Base-by-base conservation (phyloP, 495 filamentous ascomycete species). In the Neurospora tetraspora region DNA sequence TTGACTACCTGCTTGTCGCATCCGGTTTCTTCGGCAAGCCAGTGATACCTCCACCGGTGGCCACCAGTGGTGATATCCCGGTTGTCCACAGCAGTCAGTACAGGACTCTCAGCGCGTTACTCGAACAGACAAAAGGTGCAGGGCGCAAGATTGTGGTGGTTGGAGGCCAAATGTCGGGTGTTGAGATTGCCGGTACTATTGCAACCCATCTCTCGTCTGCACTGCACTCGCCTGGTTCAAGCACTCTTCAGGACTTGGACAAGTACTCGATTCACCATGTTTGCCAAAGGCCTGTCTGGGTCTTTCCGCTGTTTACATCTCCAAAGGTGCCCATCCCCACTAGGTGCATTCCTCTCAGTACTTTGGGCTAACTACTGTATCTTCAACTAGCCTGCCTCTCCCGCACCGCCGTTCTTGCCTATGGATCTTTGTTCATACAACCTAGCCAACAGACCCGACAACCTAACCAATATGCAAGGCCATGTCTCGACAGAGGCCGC, bases 81-180 rank as follows among this genome's bases (percentile, higher is more conserved):
- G 78, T 89, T 34, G 77, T 89, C 8, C 92, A 93, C 73, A 94
- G 88, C 76, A 92, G 91, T 69, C 74, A 80, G 61, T 87, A 87
- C 40, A 78, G 82, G 34, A 75, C 84, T 75, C 76, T 86, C 39
- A 71, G 83, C 72, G 73, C 73, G 47, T 71, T 87, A 61, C 27
- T 86, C 16, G 73, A 73, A 5, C 80, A 74, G 0, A 69, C 75
- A 23, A 59, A n/a, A 12, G 73, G 74, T 0, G 80, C 75, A 18
- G 79, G 79, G 0, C 85, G 87, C n/a, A 92, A 91, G 75, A 87
- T 96, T 69, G 85, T 94, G 4, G 86, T 97, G 16, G 85, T 95
- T 10, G 94, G 94, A 5, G 93, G 93, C 3, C 91, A 92, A 71
- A 93, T 96, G 87, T 95, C 92, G 20, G 93, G 92, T 1, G 86